Evolutionary conservation across 1,284 basidiomycete genomes (phyloP).

Genomic region (Rhizopogon hawkerae): DNA sequence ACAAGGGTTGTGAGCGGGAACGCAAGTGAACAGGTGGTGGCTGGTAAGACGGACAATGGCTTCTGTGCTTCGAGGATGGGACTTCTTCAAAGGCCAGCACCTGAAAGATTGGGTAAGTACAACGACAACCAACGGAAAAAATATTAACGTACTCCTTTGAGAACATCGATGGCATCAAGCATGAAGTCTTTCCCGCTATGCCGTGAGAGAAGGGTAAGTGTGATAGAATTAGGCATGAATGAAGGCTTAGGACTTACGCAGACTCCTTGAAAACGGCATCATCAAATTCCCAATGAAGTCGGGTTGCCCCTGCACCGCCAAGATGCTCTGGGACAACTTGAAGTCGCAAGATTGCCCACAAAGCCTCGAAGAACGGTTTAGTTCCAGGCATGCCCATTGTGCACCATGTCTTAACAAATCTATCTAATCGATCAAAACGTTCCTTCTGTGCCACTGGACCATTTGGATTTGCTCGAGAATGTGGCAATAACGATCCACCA

Average conservation of each 20-base stretch:
- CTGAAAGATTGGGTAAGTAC: constrained; percentile 25
- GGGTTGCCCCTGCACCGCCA: constrained; percentile 59
- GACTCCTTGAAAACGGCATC: constrained; percentile 79
- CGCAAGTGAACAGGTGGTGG: constrained; percentile 40
- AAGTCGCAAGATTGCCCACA: constrained; percentile 69
- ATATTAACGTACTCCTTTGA: constrained; percentile 63
- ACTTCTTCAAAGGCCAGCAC: constrained; percentile 62
- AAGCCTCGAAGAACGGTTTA: constrained; percentile 66
- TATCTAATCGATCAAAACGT: constrained; percentile 59
- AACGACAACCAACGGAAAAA: constrained; percentile 11
- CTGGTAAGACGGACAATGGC: constrained; percentile 29
- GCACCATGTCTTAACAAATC: constrained; percentile 68
- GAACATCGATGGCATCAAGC: constrained; percentile 70
- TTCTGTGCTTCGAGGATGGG: constrained; percentile 35
- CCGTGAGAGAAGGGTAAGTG: constrained; percentile 14
- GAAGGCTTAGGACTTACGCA: constrained; percentile 47
- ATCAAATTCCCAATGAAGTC: constrained; percentile 73
- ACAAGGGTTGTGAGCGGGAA: constrained; percentile 47
- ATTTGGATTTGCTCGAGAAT: constrained; percentile 53
- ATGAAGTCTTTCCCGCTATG: constrained; percentile 75
- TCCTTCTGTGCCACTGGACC: constrained; percentile 62
- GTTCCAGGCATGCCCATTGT: constrained; percentile 75
- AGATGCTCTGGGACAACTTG: constrained; percentile 63
- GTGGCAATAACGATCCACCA: constrained; percentile 63
- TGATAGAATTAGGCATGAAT: constrained; percentile 10